Conservation (phyloP, 2,329 filamentous ascomycete genomes). For the Apiospora kogelbergensis region DNA sequence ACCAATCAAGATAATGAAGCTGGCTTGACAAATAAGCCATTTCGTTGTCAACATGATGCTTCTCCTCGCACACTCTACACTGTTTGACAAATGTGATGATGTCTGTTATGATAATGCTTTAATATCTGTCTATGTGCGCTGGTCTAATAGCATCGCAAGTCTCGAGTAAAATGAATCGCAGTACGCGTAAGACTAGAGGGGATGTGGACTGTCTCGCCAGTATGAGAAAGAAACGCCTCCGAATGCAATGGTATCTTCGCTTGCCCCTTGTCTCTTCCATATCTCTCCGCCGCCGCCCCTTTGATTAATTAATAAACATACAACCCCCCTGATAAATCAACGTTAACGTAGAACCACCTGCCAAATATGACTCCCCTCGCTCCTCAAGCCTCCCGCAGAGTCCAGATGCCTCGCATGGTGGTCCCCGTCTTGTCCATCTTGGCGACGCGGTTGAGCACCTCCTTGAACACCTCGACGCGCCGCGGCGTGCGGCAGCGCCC, state of each 20-base stretch:
- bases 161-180: background rate
- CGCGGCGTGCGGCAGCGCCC: conserved; percentile 69
- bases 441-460: conserved; percentile 75
- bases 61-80: conserved; percentile 9
- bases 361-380: no score
- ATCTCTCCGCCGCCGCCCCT: no score
- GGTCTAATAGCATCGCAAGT: background rate
- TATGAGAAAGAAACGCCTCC: background rate
- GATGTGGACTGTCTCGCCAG: background rate
- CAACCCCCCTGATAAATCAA: no score
- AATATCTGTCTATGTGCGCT: background rate
- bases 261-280: background rate
- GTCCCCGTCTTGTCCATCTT: conserved; percentile 61
- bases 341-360: no score
- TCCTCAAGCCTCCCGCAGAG: background rate
- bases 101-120: background rate
- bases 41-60: conserved; percentile 17
- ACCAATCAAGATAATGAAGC: conserved; percentile 19
- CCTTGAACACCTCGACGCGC: conserved; percentile 77
- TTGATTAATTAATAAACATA: background rate
- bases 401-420: conserved; percentile 54
- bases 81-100: background rate
- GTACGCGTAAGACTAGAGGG: background rate
- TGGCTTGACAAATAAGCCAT: conserved; percentile 15
- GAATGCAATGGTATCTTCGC: conserved; percentile 4